Evolutionary conservation across 352 stramenopile species (phyloP).

Genomic region (Hyaloperonospora brassicae): DNA sequence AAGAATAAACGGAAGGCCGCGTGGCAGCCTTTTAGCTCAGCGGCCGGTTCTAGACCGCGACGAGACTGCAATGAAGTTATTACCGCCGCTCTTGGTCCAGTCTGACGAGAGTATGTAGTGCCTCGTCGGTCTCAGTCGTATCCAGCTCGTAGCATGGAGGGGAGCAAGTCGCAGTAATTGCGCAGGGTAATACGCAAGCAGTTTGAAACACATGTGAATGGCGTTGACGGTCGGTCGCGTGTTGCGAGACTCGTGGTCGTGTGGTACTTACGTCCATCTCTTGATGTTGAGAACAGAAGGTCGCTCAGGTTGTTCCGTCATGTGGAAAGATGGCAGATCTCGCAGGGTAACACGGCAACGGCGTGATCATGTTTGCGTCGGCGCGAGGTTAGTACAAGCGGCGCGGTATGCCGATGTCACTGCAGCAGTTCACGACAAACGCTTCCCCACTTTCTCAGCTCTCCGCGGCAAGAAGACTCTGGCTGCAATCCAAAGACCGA

Average conservation of each 20-base stretch:
- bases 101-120: slow-evolving; percentile 5
- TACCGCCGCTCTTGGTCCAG: slow-evolving; percentile 7
- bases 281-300: slow-evolving; percentile 4
- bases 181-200: slow-evolving; percentile 21
- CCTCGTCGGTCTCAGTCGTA: slow-evolving; percentile 1
- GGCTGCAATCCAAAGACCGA: slow-evolving; percentile 50
- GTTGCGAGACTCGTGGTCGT: no score
- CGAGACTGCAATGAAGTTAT: slow-evolving; percentile 2
- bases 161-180: slow-evolving; percentile 9
- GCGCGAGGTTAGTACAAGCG: slow-evolving; percentile 8
- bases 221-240: not conserved
- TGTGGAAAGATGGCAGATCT: slow-evolving; percentile 18
- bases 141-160: slow-evolving; percentile 12
- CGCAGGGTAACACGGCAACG: not conserved
- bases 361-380: not conserved
- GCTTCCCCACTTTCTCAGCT: slow-evolving; percentile 64
- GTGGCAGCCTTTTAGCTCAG: slow-evolving; percentile 4
- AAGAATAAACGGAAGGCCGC: slow-evolving; percentile 39
- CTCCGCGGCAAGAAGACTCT: slow-evolving; percentile 45
- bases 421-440: slow-evolving; percentile 29
- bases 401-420: slow-evolving; percentile 40
- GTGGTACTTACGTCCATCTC: slow-evolving; percentile 1
- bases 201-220: slow-evolving; percentile 22
- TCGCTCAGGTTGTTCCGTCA: slow-evolving; percentile 1
- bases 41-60: slow-evolving; percentile 3